phyloP scores from a whole-genome alignment of 83 land plant species.

The Thuja plicata region DNA sequence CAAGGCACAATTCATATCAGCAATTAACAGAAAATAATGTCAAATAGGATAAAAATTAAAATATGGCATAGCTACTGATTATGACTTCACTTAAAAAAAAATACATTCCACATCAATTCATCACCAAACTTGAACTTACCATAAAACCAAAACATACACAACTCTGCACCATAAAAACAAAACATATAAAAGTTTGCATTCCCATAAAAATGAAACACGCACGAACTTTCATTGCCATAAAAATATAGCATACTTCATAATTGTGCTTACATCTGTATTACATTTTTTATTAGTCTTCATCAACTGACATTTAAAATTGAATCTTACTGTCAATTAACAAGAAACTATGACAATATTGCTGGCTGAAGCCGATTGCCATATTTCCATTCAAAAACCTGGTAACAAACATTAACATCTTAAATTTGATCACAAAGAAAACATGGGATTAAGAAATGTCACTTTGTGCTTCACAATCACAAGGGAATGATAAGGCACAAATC shows the following conservation, averaged over 20 bases:
- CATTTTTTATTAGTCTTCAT: background rate
- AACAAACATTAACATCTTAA: background rate
- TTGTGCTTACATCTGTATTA: background rate
- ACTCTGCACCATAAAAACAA: background rate
- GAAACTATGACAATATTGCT: background rate
- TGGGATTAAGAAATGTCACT: background rate
- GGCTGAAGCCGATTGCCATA: slow-evolving; percentile 20
- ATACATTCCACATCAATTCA: background rate
- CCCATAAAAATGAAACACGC: background rate
- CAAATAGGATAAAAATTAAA: background rate
- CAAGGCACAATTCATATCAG: background rate
- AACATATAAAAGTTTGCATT: background rate
- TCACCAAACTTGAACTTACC: background rate
- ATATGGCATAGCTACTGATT: background rate
- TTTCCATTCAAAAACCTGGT: slow-evolving; percentile 35
- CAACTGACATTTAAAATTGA: background rate
- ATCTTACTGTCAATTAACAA: background rate
- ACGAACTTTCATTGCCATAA: no score
- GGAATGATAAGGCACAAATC: background rate
- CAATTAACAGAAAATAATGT: background rate
- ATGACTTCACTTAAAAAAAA: background rate
- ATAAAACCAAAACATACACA: background rate
- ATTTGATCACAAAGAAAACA: background rate
- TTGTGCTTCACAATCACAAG: background rate
- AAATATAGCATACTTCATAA: background rate